Conservation (phyloP, 192 early-diverging fungal genomes). For the Backusella circina region DNA sequence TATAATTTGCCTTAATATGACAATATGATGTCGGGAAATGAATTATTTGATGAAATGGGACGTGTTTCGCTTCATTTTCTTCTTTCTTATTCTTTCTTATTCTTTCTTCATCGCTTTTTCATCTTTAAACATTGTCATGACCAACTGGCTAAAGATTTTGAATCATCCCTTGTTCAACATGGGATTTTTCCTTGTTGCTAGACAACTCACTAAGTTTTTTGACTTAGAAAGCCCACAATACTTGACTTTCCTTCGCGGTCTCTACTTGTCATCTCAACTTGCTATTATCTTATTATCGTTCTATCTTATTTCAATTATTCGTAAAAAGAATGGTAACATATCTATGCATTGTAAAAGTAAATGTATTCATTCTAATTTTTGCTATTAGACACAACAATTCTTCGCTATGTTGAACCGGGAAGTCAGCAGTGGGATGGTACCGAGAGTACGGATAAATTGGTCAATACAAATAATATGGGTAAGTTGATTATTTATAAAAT, state of each 20-base stretch:
- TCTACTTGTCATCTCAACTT: slow-evolving; percentile 56
- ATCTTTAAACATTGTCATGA: not conserved
- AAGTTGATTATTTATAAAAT: not conserved
- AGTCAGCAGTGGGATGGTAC: slow-evolving; percentile 42
- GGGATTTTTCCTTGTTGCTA: slow-evolving; percentile 46
- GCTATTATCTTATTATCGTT: slow-evolving; percentile 41
- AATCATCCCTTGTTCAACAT: slow-evolving; percentile 42
- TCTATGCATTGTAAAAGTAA: not conserved
- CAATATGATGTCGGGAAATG: not conserved
- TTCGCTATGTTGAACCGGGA: slow-evolving; percentile 75
- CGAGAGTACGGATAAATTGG: slow-evolving; percentile 31
- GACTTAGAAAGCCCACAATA: slow-evolving; percentile 65
- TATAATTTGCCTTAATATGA: too few relatives aligned
- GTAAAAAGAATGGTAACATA: slow-evolving; percentile 63
- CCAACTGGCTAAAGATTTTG: not conserved
- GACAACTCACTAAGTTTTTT: slow-evolving; percentile 57
- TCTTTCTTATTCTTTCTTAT: not conserved
- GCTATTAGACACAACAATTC: slow-evolving; percentile 62
- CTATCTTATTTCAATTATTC: slow-evolving; percentile 41
- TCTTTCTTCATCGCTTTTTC: not conserved
- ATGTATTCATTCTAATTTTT: not conserved
- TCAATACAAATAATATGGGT: slow-evolving; percentile 24
- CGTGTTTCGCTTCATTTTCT: not conserved
- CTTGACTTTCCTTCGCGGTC: slow-evolving; percentile 47
- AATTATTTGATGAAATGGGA: not conserved